Conservation (phyloP, 2,329 filamentous ascomycete species). For the Sporothrix phasma region DNA sequence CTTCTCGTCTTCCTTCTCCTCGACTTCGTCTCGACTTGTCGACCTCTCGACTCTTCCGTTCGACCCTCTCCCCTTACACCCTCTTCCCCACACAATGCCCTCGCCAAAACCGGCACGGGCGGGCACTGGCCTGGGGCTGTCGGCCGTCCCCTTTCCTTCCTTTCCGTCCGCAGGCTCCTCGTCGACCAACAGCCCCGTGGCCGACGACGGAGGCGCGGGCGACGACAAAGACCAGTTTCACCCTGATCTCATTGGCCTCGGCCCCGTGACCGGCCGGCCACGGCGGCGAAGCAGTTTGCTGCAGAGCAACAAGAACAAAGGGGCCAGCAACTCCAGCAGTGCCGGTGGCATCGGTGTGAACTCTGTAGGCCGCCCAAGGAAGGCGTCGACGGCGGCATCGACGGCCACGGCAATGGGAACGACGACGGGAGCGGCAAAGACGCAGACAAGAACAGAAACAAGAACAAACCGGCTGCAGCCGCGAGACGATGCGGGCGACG, state of each 20-base stretch:
- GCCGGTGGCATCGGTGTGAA: neutral
- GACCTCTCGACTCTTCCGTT: neutral
- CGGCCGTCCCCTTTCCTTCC: neutral
- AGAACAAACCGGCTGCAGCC: neutral
- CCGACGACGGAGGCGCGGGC: constrained; percentile 24
- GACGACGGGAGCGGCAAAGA: constrained; percentile 35
- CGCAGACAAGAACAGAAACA: neutral
- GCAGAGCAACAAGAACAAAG: constrained; percentile 21
- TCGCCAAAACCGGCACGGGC: constrained; percentile 12
- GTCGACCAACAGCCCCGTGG: neutral
- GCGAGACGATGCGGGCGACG: constrained; percentile 37
- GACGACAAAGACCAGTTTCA: constrained; percentile 45
- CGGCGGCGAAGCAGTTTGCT: constrained; percentile 47
- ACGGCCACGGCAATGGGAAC: constrained; percentile 64
- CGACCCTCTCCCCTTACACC: neutral
- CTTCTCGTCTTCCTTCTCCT: neutral
- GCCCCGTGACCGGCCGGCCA: constrained; percentile 37
- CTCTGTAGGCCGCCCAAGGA: neutral
- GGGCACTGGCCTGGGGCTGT: neutral
- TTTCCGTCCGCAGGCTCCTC: neutral
- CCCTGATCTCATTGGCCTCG: constrained; percentile 24
- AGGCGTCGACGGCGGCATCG: neutral
- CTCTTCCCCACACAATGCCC: constrained; percentile 13
- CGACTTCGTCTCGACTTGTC: neutral
- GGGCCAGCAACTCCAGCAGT: neutral